Evolutionary conservation across 108 stramenopile genomes (phyloP).

Genomic region (Cyclotella kingstonii): DNA sequence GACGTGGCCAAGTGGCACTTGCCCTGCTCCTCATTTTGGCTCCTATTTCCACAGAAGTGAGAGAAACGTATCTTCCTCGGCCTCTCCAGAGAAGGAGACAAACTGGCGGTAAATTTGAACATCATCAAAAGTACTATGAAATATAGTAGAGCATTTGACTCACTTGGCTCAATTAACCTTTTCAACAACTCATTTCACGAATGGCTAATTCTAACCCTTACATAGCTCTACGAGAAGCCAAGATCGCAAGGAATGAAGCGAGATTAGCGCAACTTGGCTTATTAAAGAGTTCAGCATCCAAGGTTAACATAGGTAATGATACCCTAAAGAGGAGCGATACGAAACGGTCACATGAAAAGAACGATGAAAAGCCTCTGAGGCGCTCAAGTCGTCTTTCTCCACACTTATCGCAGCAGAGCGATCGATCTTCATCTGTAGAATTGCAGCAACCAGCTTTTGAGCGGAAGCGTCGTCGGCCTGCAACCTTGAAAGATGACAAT

Average conservation of each 20-base stretch:
- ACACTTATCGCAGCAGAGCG: not conserved
- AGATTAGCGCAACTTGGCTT: slow-evolving; percentile 64
- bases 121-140: no score
- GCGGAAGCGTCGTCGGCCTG: not conserved
- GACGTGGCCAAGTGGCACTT: no score
- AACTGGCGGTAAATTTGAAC: no score
- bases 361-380: slow-evolving; percentile 4
- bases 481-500: not conserved
- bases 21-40: no score
- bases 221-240: slow-evolving; percentile 54
- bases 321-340: not conserved
- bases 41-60: no score
- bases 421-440: not conserved
- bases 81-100: no score
- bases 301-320: not conserved
- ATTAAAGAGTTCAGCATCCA: slow-evolving; percentile 8
- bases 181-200: not conserved
- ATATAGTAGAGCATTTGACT: no score
- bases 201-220: slow-evolving; percentile 45
- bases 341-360: not conserved
- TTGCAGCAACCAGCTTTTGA: not conserved
- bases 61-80: no score
- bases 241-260: slow-evolving; percentile 71
- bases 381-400: slow-evolving; percentile 19
- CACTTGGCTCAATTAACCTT: no score